Conservation (phyloP, 2,329 filamentous ascomycete species). For the Colletotrichum theobromicola region DNA sequence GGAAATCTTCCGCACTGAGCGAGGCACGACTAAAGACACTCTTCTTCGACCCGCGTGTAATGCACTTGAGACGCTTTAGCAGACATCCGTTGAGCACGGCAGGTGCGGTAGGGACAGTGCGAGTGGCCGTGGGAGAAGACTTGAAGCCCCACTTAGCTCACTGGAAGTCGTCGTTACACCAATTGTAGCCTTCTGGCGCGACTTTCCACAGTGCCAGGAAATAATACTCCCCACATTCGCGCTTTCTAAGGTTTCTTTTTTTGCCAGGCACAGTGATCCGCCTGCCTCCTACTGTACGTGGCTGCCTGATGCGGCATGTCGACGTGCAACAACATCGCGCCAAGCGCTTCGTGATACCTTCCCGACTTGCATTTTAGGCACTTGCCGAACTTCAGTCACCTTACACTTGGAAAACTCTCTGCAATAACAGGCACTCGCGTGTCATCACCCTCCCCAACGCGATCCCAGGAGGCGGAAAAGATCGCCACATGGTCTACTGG, state of each 20-base stretch:
- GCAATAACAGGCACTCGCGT: not conserved
- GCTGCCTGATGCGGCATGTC: constrained; percentile 9
- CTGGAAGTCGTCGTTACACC: not conserved
- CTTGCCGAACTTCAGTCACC: not conserved
- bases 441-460: not conserved
- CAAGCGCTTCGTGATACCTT: constrained; percentile 7
- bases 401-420: not conserved
- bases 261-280: not conserved
- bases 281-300: not conserved
- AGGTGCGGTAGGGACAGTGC: not conserved
- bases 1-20: not conserved
- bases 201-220: not conserved
- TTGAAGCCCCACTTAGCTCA: not conserved
- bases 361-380: not conserved
- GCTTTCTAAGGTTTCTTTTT: not conserved
- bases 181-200: not conserved
- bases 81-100: not conserved
- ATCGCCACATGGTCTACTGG: not conserved
- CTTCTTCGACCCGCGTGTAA: not conserved
- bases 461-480: not conserved
- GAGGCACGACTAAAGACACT: not conserved
- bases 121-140: not conserved
- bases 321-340: not conserved
- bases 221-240: not conserved
- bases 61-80: not conserved